These are phyloP conservation scores for Pseudotsuga menziesii DNA, from an alignment of 75 land plant genomes.

Conservation along the genomic window DNA sequence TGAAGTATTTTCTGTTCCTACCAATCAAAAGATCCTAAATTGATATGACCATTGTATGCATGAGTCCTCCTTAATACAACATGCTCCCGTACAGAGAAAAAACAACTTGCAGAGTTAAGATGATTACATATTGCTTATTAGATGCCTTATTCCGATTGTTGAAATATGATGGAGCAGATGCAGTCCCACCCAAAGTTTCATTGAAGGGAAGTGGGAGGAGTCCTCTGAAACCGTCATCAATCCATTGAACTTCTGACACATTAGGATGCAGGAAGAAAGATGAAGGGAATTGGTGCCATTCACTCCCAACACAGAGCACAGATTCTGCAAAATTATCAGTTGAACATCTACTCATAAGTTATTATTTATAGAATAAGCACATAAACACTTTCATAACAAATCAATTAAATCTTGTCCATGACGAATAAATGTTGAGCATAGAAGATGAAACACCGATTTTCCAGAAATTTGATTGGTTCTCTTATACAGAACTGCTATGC, in stretches of 20 bases:
- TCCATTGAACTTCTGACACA: conserved; percentile 75
- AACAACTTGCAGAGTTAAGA: conserved; percentile 7
- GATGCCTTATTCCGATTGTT: conserved; percentile 86
- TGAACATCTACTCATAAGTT: neutral
- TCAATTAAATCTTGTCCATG: neutral
- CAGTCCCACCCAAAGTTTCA: conserved; percentile 79
- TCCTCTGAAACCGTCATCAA: conserved; percentile 98
- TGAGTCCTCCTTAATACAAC: neutral
- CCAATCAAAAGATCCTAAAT: neutral
- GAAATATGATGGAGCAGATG: conserved; percentile 87
- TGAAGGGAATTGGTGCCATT: conserved; percentile 98
- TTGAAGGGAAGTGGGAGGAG: conserved; percentile 95
- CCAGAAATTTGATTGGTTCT: neutral
- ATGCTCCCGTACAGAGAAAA: neutral
- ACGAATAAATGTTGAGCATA: neutral
- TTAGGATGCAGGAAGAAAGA: conserved; percentile 90
- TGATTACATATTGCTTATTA: conserved; percentile 77
- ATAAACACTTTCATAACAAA: neutral
- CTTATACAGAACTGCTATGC: neutral
- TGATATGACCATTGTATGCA: neutral
- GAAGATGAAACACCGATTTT: conserved; percentile 1
- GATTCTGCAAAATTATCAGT: conserved; percentile 31
- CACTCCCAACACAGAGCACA: conserved; percentile 89
- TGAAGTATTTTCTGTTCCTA: neutral
- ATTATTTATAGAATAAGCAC: neutral